Evolutionary conservation across 371 early-diverging fungal genomes (phyloP), one percentile per base, ranked within the genome.

Genomic region (Lichtheimia ramosa): DNA sequence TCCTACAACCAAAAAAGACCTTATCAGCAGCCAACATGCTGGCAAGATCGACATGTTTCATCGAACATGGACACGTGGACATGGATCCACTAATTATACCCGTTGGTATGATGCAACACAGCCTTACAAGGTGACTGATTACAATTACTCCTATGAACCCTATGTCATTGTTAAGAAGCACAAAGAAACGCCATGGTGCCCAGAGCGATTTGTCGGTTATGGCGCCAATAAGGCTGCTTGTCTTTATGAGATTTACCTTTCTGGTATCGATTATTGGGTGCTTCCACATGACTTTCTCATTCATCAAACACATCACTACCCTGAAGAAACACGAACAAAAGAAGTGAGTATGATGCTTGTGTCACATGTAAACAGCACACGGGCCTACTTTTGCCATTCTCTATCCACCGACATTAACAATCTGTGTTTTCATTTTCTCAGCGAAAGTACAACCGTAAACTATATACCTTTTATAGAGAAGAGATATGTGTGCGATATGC

Each of bases 201-300:
- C 87, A 51, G 89, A 88, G 56, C 77, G 89, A 24, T 88, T 88
- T 62, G 78, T 87, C 20, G 89, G 89, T 2, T 88, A 88, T 64
- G 89, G 89, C 59, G 83, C 86, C 46, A 88, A 88, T 65, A 88
- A 88, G 63, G 87, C 87, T 23, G 89, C 89, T 20, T 88, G 89
- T 61, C 69, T 88, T 13, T 88, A 79, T 65, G 89, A 88, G 63
- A 79, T 87, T 14, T 88, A 81, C 61, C 66, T 88, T 18, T 82
- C 86, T 4, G 89, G 89, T 4, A 72, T 84, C 51, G 84, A 86
- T 43, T 86, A 85, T 55, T 80, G 79, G 73, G 86, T 86, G 12
- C 63, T 88, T 42, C 85, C 89, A 4, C 43, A 73, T 7, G 86
- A 87, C 64, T 88, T 83, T 64, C 68, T 87, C 52, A 84, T 88